Conservation (phyloP, 2,329 filamentous ascomycete species). For the Botrytis fabae region DNA sequence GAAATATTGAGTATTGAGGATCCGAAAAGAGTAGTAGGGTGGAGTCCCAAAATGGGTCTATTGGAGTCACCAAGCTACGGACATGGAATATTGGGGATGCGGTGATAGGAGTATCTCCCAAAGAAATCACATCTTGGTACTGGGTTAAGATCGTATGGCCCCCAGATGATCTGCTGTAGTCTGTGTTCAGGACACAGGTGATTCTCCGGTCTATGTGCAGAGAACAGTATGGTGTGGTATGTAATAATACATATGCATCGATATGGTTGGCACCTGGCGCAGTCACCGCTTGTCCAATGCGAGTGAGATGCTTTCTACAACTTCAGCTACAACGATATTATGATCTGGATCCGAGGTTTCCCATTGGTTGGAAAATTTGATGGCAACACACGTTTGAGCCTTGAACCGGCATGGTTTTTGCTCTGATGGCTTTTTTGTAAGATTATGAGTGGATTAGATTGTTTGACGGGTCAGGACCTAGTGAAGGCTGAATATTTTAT, state of each 20-base stretch:
- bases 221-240: background rate
- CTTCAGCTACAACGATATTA: constrained; percentile 21
- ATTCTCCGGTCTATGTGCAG: background rate
- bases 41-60: constrained; percentile 14
- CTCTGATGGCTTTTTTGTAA: constrained; percentile 3
- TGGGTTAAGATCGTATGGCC: background rate
- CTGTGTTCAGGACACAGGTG: background rate
- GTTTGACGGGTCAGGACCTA: background rate
- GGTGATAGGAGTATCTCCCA: background rate
- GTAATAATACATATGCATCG: constrained; percentile 1
- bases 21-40: constrained; percentile 3
- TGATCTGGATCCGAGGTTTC: background rate
- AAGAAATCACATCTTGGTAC: background rate
- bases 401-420: constrained; percentile 4
- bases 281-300: constrained; percentile 23
- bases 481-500: constrained; percentile 16
- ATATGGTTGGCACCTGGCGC: constrained; percentile 14
- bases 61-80: constrained; percentile 11
- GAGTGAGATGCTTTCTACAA: constrained; percentile 14
- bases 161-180: constrained; percentile 1
- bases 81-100: constrained; percentile 12
- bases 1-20: constrained; percentile 12
- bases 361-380: background rate
- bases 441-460: constrained; percentile 13
- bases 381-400: constrained; percentile 14